Evolutionary conservation across 257 asterid species (phyloP), one percentile per base, ranked within the genome.

Genomic region (Salvia splendens): DNA sequence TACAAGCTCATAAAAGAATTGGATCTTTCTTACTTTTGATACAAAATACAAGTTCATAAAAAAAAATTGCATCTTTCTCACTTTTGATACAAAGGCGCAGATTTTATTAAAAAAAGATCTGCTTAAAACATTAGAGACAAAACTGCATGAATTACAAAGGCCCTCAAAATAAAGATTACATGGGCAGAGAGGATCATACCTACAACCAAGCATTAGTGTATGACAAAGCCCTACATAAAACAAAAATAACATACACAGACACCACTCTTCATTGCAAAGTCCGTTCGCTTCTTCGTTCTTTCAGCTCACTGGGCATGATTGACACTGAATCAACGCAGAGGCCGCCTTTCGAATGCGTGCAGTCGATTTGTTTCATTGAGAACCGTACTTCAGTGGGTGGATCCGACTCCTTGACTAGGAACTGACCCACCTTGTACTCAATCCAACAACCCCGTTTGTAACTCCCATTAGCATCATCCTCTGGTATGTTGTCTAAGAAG

Each of bases 271-370:
- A 82, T 83, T 79, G 81, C 77, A 75, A 49, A 38, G 65, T 52
- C 63, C 84, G 83, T 72, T 73, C 77, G 80, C 85, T 80, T 69
- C 81, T 24, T 24, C 30, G 30, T 24, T 69, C 85, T 72, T 59
- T 24, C 30, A 24, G 30, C 71, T 84, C 78, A 43, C 86, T 74
- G 1, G 99, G 99, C 64, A 69, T 50, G 47, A 94, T 91, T 0
- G 81, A 85, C 43, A 94, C 96, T 1, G 88, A 83, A 77, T 94
- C 99, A 8, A 94, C 83, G 72, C 96, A 94, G 45, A 94, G 85
- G 12, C 98, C 99, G 38, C 99, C 98, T 80, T 94, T 94, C 40
- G 99, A 91, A 80, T 94, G 98, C 2, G 98, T 91, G 76, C 99
- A 91, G 75, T 94, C 99, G 0, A 94, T 94, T 69, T 94, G 98